These are phyloP conservation scores for Mucuna pruriens DNA, from an alignment of 306 rosid genomes.

Conservation along the genomic window DNA sequence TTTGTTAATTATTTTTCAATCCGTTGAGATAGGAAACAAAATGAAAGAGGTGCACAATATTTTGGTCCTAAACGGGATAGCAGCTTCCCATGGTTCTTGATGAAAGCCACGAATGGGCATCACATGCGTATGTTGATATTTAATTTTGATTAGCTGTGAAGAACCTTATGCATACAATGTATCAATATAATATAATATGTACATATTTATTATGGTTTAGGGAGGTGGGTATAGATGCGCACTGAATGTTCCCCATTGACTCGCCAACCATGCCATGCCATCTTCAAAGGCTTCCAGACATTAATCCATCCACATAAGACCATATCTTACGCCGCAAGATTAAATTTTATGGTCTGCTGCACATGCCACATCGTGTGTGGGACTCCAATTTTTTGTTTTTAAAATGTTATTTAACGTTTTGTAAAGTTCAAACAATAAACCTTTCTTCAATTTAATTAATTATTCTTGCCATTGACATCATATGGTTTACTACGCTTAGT, in stretches of 20 bases:
- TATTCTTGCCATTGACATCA: conserved; percentile 2
- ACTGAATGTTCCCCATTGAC: neutral
- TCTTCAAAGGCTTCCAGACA: neutral
- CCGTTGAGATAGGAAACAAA: too few species aligned
- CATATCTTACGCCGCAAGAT: conserved; percentile 56
- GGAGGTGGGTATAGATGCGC: neutral
- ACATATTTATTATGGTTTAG: neutral
- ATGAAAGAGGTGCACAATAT: too few species aligned
- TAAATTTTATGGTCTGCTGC: conserved; percentile 21
- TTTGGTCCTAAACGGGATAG: too few species aligned
- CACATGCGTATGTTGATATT: neutral
- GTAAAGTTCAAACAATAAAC: neutral
- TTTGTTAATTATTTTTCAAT: too few species aligned
- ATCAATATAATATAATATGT: neutral
- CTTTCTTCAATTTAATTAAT: conserved; percentile 11
- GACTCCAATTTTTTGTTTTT: neutral
- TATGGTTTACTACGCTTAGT: conserved; percentile 9
- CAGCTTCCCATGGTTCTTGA: conserved; percentile 36
- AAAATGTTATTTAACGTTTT: neutral
- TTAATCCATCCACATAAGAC: conserved; percentile 21
- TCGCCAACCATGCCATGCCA: conserved; percentile 41
- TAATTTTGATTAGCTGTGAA: neutral
- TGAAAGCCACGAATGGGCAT: conserved; percentile 41
- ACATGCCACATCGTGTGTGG: conserved; percentile 25
- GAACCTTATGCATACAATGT: conserved; percentile 34